Evolutionary conservation across 495 filamentous ascomycete genomes (phyloP).

Genomic region (Trichoderma orchidacearum): DNA sequence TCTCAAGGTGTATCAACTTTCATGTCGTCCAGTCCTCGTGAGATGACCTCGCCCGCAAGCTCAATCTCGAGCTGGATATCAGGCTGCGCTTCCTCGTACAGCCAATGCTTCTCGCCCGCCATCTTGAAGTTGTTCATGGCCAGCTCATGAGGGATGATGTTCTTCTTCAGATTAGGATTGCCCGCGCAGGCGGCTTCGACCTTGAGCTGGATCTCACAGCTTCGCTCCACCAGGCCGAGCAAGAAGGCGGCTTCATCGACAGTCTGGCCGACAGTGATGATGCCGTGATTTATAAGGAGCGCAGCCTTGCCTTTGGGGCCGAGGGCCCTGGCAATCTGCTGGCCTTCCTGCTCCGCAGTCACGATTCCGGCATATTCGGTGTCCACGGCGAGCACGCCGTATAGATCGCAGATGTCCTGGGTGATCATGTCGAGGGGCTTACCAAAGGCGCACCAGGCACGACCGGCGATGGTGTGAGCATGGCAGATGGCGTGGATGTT

Average conservation of each 20-base stretch:
- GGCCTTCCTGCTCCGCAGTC: slow-evolving; percentile 33
- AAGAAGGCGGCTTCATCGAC: slow-evolving; percentile 34
- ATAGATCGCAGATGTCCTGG: slow-evolving; percentile 43
- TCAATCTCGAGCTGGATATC: slow-evolving; percentile 19
- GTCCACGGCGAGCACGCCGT: slow-evolving; percentile 38
- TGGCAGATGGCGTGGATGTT: slow-evolving; percentile 41
- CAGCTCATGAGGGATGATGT: slow-evolving; percentile 24
- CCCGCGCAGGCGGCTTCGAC: slow-evolving; percentile 20
- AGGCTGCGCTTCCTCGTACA: slow-evolving; percentile 17
- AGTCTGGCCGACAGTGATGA: slow-evolving; percentile 29
- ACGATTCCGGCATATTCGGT: slow-evolving; percentile 42
- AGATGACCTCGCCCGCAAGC: slow-evolving; percentile 23
- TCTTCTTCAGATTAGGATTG: slow-evolving; percentile 18
- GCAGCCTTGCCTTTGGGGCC: slow-evolving; percentile 29
- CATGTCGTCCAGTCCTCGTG: slow-evolving; percentile 14
- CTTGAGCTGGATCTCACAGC: slow-evolving; percentile 27
- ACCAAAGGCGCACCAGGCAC: slow-evolving; percentile 39
- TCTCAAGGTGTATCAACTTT: not conserved
- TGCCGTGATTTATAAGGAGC: slow-evolving; percentile 39
- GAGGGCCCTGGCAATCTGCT: slow-evolving; percentile 33
- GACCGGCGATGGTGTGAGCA: slow-evolving; percentile 37
- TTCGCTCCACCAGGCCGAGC: slow-evolving; percentile 26
- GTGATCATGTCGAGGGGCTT: slow-evolving; percentile 42
- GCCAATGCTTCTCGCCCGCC: slow-evolving; percentile 17
- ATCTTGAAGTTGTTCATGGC: slow-evolving; percentile 29